Conservation (phyloP, 257 asterid genomes). For the Thymus mandschuricus region DNA sequence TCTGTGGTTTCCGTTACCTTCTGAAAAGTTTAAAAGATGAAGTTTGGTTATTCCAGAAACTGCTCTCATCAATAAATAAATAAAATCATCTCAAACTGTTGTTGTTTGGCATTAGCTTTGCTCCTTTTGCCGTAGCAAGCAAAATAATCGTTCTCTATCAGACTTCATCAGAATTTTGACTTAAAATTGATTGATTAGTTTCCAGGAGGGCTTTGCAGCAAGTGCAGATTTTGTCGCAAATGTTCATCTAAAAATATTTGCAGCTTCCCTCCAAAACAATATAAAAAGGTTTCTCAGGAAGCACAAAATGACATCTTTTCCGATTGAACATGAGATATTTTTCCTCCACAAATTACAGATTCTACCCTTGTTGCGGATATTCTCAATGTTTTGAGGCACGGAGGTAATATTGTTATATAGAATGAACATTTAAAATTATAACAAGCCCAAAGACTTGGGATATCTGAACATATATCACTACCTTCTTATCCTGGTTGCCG, state of each 20-base stretch:
- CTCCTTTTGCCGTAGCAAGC: background rate
- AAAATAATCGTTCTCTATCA: background rate
- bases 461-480: constrained; percentile 13
- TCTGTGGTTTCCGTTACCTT: constrained; percentile 42
- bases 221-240: constrained; percentile 8
- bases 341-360: background rate
- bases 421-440: constrained; percentile 8
- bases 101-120: background rate
- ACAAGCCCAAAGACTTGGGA: constrained; percentile 13
- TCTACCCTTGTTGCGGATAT: constrained; percentile 7
- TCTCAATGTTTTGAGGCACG: background rate
- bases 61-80: background rate
- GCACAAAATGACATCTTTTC: background rate
- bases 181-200: background rate
- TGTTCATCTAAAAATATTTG: background rate
- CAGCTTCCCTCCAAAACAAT: too few relatives aligned
- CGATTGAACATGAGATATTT: background rate
- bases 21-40: constrained; percentile 35
- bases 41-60: background rate
- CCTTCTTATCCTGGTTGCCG: constrained; percentile 42
- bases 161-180: background rate
- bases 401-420: background rate
- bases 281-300: background rate
- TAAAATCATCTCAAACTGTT: background rate
- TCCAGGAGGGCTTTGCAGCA: background rate